Evolutionary conservation across 2,329 filamentous ascomycete genomes (phyloP).

Genomic region (Penicillium sp.): DNA sequence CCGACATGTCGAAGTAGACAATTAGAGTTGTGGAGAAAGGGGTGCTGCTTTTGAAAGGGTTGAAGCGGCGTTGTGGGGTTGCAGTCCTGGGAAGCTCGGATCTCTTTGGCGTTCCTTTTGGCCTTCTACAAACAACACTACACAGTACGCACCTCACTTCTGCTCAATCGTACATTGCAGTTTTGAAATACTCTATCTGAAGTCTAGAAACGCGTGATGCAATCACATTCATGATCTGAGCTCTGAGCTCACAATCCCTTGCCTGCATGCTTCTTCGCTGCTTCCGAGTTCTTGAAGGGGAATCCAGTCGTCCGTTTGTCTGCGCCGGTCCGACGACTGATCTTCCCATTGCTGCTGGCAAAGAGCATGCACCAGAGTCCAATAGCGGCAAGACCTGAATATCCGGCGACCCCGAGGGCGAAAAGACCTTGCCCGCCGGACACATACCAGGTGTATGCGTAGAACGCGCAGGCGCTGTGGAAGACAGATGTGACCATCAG

Average conservation of each 20-base stretch:
- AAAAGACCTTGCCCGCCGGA: conserved; percentile 59
- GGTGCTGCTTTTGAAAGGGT: conserved; percentile 35
- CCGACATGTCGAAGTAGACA: conserved; percentile 18
- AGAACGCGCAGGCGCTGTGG: conserved; percentile 64
- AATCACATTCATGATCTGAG: not conserved
- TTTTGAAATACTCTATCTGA: no score
- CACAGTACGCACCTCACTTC: no score
- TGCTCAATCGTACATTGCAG: no score
- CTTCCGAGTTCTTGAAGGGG: conserved; percentile 64
- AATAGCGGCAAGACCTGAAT: conserved; percentile 59
- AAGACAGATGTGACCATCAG: conserved; percentile 67
- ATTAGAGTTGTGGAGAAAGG: conserved; percentile 12
- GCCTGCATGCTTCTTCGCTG: conserved; percentile 52
- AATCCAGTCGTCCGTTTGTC: conserved; percentile 69
- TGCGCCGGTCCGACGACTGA: conserved; percentile 64
- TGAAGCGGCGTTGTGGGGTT: conserved; percentile 29
- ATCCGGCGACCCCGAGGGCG: conserved; percentile 61
- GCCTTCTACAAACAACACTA: no score
- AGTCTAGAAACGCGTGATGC: not conserved
- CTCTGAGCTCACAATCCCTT: conserved; percentile 24
- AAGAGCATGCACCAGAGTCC: conserved; percentile 68
- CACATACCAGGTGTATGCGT: conserved; percentile 70
- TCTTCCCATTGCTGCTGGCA: conserved; percentile 57
- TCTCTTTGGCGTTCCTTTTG: not conserved
- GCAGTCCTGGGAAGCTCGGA: conserved; percentile 8